Evolutionary conservation across 305 asterid genomes (phyloP), one percentile per base, ranked within the genome.

Genomic region (Ilex paraguariensis): DNA sequence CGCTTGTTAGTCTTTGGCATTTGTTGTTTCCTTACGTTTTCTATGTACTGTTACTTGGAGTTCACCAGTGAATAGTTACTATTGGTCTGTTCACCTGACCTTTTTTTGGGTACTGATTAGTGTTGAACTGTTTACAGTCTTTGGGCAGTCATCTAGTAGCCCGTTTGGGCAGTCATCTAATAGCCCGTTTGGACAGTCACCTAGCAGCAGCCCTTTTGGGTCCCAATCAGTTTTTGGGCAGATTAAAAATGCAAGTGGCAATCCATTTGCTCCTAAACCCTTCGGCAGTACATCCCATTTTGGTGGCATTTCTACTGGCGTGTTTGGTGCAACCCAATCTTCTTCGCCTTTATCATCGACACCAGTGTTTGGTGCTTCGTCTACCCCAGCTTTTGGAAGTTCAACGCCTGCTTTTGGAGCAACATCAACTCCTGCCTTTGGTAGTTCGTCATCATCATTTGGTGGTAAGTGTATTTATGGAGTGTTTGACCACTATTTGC

Each of bases 281-380:
- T 93, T 90, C 78, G 97, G 95, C 30, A 79, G 76, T 65, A 68
- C 95, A 54, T 75, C 81, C 72, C 95, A 96, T 54, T 93, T 93
- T 73, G 95, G 95, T 66, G 85, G 95, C 78, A 93, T 84, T 71
- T 86, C 96, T 58, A 86, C 99, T 61, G 97, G 96, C 68, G 99
- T 84, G 48, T 93, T 93, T 75, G 99, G 99, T 52, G 56, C 28
- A 45, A 77, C 81, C 68, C 96, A 80, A 40, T 77, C 87, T 59
- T 89, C 98, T 62, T 85, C 95, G 62, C 86, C 96, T 66, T 67
- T 92, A 78, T 89, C 97, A 39, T 87, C 96, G 39, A 84, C 87
- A 68, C 78, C 96, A 7, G 94, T 85, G 28, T 92, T 89, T 71
- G 98, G 97, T 66, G 88, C 96, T 72, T 75, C 93, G 17, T 86